These are phyloP conservation scores for Eudorina sp. DNA, from an alignment of 139 green algal genomes.

Conservation along the genomic window DNA sequence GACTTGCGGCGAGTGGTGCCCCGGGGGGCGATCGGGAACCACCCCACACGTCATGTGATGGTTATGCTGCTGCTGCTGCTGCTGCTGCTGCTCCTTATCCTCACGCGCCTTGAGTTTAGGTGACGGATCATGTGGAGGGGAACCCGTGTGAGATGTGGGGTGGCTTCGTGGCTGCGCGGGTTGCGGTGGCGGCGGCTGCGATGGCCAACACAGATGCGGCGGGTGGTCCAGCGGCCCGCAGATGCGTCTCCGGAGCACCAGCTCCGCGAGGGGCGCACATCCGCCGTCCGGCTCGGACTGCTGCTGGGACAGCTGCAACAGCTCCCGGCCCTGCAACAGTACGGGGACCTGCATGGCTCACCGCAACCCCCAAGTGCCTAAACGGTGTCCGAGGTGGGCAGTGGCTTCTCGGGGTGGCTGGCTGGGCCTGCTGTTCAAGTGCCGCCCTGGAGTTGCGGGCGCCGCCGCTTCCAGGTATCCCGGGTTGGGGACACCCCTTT, in stretches of 20 bases:
- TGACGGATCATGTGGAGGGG: neutral
- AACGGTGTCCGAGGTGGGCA: too few species aligned
- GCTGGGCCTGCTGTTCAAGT: too few species aligned
- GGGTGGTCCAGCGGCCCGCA: slow-evolving; percentile 1
- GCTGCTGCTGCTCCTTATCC: too few species aligned
- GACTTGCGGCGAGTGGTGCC: too few species aligned
- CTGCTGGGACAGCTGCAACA: neutral
- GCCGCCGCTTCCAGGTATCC: neutral
- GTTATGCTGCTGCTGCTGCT: neutral
- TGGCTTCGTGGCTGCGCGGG: neutral
- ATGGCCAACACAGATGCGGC: neutral
- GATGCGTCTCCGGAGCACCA: neutral
- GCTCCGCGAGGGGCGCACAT: neutral
- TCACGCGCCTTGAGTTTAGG: too few species aligned
- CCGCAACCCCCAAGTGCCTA: too few species aligned
- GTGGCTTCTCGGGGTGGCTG: too few species aligned
- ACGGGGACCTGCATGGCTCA: neutral
- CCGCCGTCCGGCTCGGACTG: too few species aligned
- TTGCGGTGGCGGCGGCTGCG: neutral
- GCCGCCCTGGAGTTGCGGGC: too few species aligned
- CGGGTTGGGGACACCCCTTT: neutral
- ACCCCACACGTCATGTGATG: too few species aligned
- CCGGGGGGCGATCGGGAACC: too few species aligned
- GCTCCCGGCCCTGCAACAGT: neutral
- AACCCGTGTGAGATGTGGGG: neutral